Evolutionary conservation across 2,329 filamentous ascomycete genomes (phyloP), one percentile per base, ranked within the genome.

Genomic region (Aspergillus carbonarius): DNA sequence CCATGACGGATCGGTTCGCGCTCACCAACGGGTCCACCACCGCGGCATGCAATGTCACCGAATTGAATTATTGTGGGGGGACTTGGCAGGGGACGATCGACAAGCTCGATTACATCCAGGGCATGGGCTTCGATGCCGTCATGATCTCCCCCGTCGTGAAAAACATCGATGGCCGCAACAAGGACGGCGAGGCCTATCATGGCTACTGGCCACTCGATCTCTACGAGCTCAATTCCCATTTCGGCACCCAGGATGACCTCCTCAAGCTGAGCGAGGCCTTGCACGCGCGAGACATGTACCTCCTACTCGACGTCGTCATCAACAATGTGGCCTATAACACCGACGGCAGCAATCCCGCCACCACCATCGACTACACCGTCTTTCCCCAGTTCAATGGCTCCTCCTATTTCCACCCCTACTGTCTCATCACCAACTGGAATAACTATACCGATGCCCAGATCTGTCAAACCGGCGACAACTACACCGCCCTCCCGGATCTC

Each of bases 241-340:
- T 82, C 58, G 82, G 82, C 5, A 78, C 76, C 12, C 72, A 70
- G 23, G 71, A 75, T 27, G 81, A 83, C 61, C 67, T 84, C 53
- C 73, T 78, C 32, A 77, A 76, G 44, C 67, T 84, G 10, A 76
- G 75, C 35, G 70, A 68, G 37, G 76, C 78, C 7, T 66, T 82
- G 12, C 81, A 83, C 65, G 63, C 60, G 9, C 74, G 69, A 62
- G 79, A 74, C 58, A 83, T 79, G 80, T 82, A 79, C 60, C 62
- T 84, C 12, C 82, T 83, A 81, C 74, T 82, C 42, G 81, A 83
- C 61, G 75, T 81, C 1, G 81, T 83, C 9, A 76, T 80, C 39
- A 83, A 83, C 65, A 79, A 83, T 54, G 74, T 79, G 72, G 77
- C 69, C 9, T 72, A 66, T 10, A 68, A 70, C 9, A 70, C 67